Percentiles rank a stretch among this genome's conserved stretches.
phyloP scores from a whole-genome alignment of 129 eudicot genomes.

The Solidago caesia region DNA sequence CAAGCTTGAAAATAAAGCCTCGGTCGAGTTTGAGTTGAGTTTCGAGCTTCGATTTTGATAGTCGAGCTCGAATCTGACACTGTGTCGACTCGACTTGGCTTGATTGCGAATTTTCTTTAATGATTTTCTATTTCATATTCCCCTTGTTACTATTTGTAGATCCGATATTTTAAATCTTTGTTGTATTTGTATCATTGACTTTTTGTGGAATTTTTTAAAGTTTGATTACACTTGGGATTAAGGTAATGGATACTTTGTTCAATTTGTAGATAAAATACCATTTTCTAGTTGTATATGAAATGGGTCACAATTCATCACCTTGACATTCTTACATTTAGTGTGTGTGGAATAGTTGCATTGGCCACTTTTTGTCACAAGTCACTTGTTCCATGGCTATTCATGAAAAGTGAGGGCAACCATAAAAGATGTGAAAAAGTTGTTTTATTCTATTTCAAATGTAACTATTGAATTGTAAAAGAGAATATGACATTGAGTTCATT shows the following conservation, averaged over 20 bases:
- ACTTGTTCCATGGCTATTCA: constrained; percentile 30
- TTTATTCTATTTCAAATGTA: constrained; percentile 5
- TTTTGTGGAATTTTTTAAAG: background rate
- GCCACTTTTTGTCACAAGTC: constrained; percentile 29
- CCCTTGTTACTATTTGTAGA: background rate
- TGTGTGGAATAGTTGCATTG: constrained; percentile 23
- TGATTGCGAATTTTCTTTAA: too few species aligned
- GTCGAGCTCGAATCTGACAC: too few species aligned
- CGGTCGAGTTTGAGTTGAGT: too few species aligned
- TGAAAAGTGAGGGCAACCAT: constrained; percentile 12
- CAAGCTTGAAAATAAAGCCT: too few species aligned
- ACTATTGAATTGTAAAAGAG: constrained; percentile 14
- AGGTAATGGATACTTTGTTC: constrained; percentile 17
- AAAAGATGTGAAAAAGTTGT: constrained; percentile 18
- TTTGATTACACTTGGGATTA: constrained; percentile 22
- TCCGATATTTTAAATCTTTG: background rate
- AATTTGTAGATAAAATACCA: constrained; percentile 6
- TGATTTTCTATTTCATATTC: too few species aligned
- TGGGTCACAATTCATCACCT: constrained; percentile 20
- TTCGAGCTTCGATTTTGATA: too few species aligned
- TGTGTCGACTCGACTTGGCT: too few species aligned
- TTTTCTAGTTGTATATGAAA: constrained; percentile 6
- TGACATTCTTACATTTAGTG: constrained; percentile 10
- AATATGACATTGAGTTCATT: background rate
- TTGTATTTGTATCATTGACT: constrained; percentile 21